Evolutionary conservation across 2,329 filamentous ascomycete genomes (phyloP).

Genomic region (Hypoxylon sp.): DNA sequence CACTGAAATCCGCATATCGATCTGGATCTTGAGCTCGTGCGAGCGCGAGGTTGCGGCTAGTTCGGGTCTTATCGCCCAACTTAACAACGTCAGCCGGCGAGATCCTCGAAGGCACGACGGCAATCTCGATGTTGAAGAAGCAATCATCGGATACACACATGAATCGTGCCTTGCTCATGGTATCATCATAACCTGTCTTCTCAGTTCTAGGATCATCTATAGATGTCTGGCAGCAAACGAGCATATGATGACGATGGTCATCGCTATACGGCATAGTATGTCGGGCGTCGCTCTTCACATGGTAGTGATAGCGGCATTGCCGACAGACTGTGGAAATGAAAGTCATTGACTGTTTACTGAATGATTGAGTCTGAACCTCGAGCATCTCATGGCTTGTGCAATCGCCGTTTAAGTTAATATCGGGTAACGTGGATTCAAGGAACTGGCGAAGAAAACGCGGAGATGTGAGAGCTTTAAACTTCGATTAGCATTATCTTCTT

Average conservation of each 20-base stretch:
- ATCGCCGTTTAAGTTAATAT: slow-evolving; percentile 34
- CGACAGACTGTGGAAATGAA: slow-evolving; percentile 51
- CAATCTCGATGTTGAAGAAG: slow-evolving; percentile 64
- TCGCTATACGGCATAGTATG: slow-evolving; percentile 23
- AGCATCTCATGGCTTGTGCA: slow-evolving; percentile 51
- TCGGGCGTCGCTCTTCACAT: slow-evolving; percentile 46
- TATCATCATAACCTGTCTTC: slow-evolving; percentile 31
- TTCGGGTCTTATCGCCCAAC: slow-evolving; percentile 64
- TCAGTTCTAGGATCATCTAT: slow-evolving; percentile 26
- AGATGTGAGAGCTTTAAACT: slow-evolving; percentile 50
- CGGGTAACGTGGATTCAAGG: slow-evolving; percentile 43
- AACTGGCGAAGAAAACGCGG: slow-evolving; percentile 50
- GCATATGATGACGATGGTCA: slow-evolving; percentile 51
- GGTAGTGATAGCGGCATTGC: slow-evolving; percentile 52
- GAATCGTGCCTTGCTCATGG: slow-evolving; percentile 42
- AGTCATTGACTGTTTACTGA: slow-evolving; percentile 6
- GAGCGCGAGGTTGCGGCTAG: slow-evolving; percentile 57
- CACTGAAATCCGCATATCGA: slow-evolving; percentile 62
- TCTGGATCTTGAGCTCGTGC: slow-evolving; percentile 63
- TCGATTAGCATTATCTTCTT: slow-evolving; percentile 10
- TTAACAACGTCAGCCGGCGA: slow-evolving; percentile 54
- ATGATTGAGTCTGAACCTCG: slow-evolving; percentile 44
- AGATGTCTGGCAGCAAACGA: slow-evolving; percentile 43
- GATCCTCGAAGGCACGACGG: slow-evolving; percentile 62
- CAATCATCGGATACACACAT: slow-evolving; percentile 50